A percentile compares a stretch with the other conserved stretches of the same genome.
phyloP scores from a whole-genome alignment of 2,329 filamentous ascomycete genomes.

The Lecanosticta acicola region DNA sequence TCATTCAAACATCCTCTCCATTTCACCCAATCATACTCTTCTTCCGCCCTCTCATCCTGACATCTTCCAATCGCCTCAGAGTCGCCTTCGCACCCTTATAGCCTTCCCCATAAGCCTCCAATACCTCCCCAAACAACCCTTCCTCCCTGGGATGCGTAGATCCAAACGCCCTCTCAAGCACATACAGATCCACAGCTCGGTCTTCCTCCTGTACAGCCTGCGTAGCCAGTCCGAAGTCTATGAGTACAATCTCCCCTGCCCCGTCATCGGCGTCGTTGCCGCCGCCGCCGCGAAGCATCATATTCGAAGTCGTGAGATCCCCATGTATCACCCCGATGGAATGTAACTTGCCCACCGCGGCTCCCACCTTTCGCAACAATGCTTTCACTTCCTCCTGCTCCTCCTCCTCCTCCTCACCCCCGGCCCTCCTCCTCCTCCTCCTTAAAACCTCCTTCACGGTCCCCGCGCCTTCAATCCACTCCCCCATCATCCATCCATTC shows the following conservation, averaged over 20 bases:
- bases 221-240: constrained; percentile 87
- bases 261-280: constrained; percentile 26
- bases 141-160: constrained; percentile 91
- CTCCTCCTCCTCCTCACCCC: constrained; percentile 48
- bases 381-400: constrained; percentile 26
- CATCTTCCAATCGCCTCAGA: constrained; percentile 79
- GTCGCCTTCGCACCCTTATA: constrained; percentile 72
- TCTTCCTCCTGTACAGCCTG: constrained; percentile 83
- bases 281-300: constrained; percentile 62
- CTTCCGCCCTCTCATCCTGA: constrained; percentile 89
- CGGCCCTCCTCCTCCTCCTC: constrained; percentile 27
- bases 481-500: constrained; percentile 67
- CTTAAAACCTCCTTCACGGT: constrained; percentile 64
- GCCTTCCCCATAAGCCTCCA: constrained; percentile 66
- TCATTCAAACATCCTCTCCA: not conserved
- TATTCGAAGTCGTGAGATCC: constrained; percentile 93
- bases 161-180: constrained; percentile 87
- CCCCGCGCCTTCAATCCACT: constrained; percentile 69
- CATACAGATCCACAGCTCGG: constrained; percentile 90
- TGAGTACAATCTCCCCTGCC: constrained; percentile 75
- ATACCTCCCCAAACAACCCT: constrained; percentile 69
- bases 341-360: constrained; percentile 55
- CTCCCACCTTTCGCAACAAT: constrained; percentile 34
- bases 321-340: constrained; percentile 83
- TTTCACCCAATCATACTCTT: constrained; percentile 86